These are phyloP conservation scores for Monosporozyma solicola DNA, from an alignment of 805 yeast genomes.

Conservation along the genomic window DNA sequence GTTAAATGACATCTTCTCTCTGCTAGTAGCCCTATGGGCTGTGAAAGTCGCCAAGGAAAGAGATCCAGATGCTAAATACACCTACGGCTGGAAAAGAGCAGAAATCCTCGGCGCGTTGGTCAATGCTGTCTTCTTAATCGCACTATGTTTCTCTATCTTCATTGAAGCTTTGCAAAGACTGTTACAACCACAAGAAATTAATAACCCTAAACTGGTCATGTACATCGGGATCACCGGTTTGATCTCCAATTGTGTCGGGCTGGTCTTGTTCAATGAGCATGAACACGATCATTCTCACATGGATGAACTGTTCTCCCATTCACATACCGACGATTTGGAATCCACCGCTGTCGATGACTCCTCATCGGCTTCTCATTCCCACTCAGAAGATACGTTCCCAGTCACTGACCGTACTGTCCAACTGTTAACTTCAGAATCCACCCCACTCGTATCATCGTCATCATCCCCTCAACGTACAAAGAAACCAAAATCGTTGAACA, in stretches of 20 bases:
- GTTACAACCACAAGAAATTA: constrained; percentile 67
- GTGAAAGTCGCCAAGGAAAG: constrained; percentile 78
- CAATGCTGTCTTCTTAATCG: constrained; percentile 88
- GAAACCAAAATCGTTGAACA: constrained; percentile 62
- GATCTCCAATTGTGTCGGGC: constrained; percentile 72
- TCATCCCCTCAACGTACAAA: background rate
- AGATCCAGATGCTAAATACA: constrained; percentile 79
- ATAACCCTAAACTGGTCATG: constrained; percentile 72
- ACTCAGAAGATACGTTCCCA: constrained; percentile 1
- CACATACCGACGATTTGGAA: constrained; percentile 1
- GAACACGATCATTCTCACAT: constrained; percentile 35
- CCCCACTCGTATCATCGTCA: background rate
- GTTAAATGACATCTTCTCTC: constrained; percentile 88
- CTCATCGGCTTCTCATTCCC: background rate
- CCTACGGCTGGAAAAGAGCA: constrained; percentile 98
- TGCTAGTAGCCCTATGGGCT: constrained; percentile 92
- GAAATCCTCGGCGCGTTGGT: constrained; percentile 92
- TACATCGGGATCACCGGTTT: constrained; percentile 80
- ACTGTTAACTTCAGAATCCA: constrained; percentile 1
- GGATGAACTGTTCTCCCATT: constrained; percentile 16
- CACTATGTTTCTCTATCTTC: constrained; percentile 83
- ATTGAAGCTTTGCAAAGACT: constrained; percentile 91
- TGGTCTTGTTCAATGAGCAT: constrained; percentile 75
- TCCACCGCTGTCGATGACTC: constrained; percentile 9
- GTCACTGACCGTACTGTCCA: constrained; percentile 12